phyloP scores from a whole-genome alignment of 805 yeast species.

The Kuraishia ogatae region DNA sequence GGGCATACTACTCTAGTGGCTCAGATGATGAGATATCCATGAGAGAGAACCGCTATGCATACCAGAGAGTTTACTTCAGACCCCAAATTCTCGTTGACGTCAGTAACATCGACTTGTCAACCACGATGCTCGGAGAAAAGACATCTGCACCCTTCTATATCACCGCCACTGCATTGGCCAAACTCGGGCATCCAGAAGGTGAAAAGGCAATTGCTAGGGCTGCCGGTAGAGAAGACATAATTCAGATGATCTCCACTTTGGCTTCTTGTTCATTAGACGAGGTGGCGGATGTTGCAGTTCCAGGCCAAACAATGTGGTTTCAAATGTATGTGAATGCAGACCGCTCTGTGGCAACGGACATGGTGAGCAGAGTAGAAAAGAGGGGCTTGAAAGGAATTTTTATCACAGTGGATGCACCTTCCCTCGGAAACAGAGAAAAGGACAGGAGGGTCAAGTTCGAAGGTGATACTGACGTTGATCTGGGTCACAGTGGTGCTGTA shows the following conservation, averaged over 20 bases:
- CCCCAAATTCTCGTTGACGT: conserved; percentile 83
- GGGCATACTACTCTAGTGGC: conserved; percentile 92
- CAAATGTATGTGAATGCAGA: conserved; percentile 81
- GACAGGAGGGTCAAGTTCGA: conserved; percentile 66
- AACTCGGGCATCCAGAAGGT: conserved; percentile 89
- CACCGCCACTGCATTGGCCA: conserved; percentile 88
- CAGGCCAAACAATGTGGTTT: conserved; percentile 76
- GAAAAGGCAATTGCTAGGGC: conserved; percentile 80
- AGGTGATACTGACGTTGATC: conserved; percentile 34
- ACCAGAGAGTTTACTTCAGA: conserved; percentile 79
- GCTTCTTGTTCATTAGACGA: conserved; percentile 88
- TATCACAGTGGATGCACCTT: conserved; percentile 90
- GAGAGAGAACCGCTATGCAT: conserved; percentile 87
- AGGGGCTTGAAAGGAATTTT: conserved; percentile 77
- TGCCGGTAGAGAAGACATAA: conserved; percentile 60
- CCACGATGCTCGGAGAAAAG: conserved; percentile 67
- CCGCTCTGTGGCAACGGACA: conserved; percentile 48
- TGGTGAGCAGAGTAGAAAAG: conserved; percentile 64
- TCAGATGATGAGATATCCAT: conserved; percentile 88
- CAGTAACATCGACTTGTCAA: conserved; percentile 54
- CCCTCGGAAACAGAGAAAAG: conserved; percentile 84
- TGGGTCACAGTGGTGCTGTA: conserved; percentile 32
- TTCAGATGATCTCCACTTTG: conserved; percentile 90
- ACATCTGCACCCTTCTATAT: conserved; percentile 76
- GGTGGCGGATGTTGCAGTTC: conserved; percentile 59